These are phyloP conservation scores for Brassica rapa DNA, from an alignment of 345 rosid genomes.

Conservation along the genomic window DNA sequence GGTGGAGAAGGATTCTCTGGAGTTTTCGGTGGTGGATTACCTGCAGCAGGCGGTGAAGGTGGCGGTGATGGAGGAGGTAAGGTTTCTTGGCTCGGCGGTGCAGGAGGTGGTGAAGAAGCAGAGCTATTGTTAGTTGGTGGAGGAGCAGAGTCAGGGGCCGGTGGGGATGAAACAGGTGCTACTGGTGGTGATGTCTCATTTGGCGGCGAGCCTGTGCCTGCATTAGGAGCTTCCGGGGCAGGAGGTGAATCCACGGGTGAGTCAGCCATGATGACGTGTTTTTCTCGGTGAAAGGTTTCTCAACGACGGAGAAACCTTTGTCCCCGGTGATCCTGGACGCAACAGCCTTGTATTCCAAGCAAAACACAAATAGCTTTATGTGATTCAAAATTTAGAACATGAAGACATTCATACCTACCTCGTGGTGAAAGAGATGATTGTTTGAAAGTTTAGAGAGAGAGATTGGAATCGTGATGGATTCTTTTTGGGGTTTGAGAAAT, in stretches of 20 bases:
- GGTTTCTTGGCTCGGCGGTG: constrained; percentile 22
- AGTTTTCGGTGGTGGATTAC: constrained; percentile 32
- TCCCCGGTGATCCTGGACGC: constrained; percentile 24
- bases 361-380: constrained; percentile 11
- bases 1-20: constrained; percentile 39
- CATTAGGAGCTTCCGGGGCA: constrained; percentile 24
- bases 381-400: neutral
- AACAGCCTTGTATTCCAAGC: constrained; percentile 27
- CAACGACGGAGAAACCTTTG: constrained; percentile 40
- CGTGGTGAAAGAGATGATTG: neutral
- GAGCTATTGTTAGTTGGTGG: constrained; percentile 11
- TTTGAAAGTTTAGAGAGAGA: constrained; percentile 15
- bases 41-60: constrained; percentile 18
- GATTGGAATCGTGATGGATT: constrained; percentile 16
- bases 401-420: neutral
- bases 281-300: constrained; percentile 34
- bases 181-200: constrained; percentile 12
- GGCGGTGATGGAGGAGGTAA: constrained; percentile 34
- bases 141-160: constrained; percentile 22
- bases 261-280: constrained; percentile 32
- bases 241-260: constrained; percentile 35
- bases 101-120: constrained; percentile 37
- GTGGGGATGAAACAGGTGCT: constrained; percentile 32
- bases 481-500: constrained; percentile 17
- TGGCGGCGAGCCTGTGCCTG: constrained; percentile 19